Evolutionary conservation across 352 stramenopile genomes (phyloP), one percentile per base, ranked within the genome.

Genomic region (Globisporangium paddicum): DNA sequence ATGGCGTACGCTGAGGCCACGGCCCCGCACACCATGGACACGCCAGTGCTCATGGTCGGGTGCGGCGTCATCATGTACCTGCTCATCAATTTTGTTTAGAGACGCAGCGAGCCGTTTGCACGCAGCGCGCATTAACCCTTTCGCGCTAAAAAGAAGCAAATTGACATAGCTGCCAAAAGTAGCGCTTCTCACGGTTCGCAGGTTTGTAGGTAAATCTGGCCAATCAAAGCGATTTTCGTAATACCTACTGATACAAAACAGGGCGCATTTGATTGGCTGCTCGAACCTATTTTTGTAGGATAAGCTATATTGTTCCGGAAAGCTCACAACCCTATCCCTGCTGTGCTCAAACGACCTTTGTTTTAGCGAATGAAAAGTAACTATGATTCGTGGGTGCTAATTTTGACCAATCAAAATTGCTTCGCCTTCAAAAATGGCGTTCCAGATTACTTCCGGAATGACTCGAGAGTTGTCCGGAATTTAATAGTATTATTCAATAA

Each of bases 1-100:
- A 90, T 90, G 81, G 84, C 84, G 53, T 93, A 93, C 66, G 84
- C 84, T 0, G 84, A 93, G 65, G 84, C 84, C 21, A 91, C 81
- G 10, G 79, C 84, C 7, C 84, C 84, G 18, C 84, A 93, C 68
- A 93, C 81, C 46, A 93, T 93, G 81, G 84, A 93, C 65, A 90
- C 84, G 35, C 84, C 84, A 0, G 82, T 91, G 59, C 67, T 93
- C 58, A 93, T 93, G 84, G 82, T 89, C 58, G 80, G 76, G 34
- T 86, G 81, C 53, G 84, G 84, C 38, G 56, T 69, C 51, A 86
- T 90, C 62, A 57, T 93, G 35, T 93, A 90, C 64, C 58, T 68
- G n/a, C 85, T 93, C 55, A 79, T 57, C 53, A 50, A 66, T 47
- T 35, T 66, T 23, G 46, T 66, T 26, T 65, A 56, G 45, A 51